Conservation (phyloP, 2,329 filamentous ascomycete genomes). For the Trichoderma gracile region DNA sequence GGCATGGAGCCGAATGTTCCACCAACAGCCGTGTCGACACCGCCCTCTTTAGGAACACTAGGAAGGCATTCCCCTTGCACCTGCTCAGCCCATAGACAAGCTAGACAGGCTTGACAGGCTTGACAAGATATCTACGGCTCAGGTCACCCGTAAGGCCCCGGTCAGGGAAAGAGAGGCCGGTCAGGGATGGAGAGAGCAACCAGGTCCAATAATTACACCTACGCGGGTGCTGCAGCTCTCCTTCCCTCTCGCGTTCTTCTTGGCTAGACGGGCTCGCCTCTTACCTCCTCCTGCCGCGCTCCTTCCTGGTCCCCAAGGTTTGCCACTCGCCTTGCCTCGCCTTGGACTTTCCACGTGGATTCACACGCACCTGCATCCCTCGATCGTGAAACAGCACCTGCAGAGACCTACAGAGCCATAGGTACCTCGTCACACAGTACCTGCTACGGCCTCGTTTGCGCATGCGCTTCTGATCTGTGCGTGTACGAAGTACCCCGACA, state of each 20-base stretch:
- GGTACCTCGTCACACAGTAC: background rate
- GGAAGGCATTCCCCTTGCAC: background rate
- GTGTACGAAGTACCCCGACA: background rate
- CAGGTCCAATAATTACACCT: background rate
- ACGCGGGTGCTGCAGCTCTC: background rate
- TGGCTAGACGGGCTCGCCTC: slow-evolving; percentile 1
- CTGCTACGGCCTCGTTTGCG: background rate
- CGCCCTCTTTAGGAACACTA: background rate
- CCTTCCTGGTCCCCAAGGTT: background rate
- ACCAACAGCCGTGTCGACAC: background rate
- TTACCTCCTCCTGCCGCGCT: slow-evolving; percentile 4
- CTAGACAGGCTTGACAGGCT: background rate
- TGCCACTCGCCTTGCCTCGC: background rate
- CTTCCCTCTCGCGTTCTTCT: slow-evolving; percentile 1
- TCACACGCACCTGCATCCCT: background rate
- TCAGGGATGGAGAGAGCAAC: background rate
- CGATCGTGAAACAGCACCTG: background rate
- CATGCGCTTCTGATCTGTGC: background rate
- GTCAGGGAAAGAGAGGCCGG: background rate
- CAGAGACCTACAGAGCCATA: background rate
- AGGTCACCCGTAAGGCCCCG: background rate
- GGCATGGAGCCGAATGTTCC: background rate
- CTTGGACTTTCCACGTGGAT: slow-evolving; percentile 12
- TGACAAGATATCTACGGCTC: no score
- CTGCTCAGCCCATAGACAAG: background rate